A percentile compares a stretch with the other conserved stretches of the same genome.
Conservation (phyloP, 2,329 filamentous ascomycete genomes). For the Fusarium chlamydosporum region DNA sequence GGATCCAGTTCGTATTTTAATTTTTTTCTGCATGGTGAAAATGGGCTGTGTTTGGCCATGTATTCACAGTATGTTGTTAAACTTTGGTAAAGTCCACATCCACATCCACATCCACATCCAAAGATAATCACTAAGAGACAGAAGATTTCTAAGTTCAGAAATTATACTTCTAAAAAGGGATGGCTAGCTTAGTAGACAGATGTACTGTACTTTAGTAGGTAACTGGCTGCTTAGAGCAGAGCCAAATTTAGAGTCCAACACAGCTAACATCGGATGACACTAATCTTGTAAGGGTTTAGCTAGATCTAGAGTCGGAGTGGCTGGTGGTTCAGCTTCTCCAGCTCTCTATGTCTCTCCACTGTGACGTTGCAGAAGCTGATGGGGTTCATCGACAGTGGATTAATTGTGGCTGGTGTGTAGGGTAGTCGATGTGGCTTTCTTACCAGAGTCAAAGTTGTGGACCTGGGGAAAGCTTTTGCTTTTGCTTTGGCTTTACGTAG, state of each 20-base stretch:
- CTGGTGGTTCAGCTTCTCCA: slow-evolving; percentile 24
- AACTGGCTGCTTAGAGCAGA: slow-evolving; percentile 32
- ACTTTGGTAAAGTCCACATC: slow-evolving; percentile 25
- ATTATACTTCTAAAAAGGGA: slow-evolving; percentile 29
- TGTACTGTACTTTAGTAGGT: too few species aligned
- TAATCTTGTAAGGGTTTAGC: slow-evolving; percentile 17
- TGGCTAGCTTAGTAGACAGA: slow-evolving; percentile 22
- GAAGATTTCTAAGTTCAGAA: slow-evolving; percentile 12
- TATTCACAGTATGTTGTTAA: slow-evolving; percentile 38
- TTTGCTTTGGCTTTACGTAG: slow-evolving; percentile 1
- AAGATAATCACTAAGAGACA: slow-evolving; percentile 7
- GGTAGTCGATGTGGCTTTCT: slow-evolving; percentile 22
- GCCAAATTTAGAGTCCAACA: slow-evolving; percentile 46
- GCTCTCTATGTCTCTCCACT: slow-evolving; percentile 5
- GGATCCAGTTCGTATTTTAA: slow-evolving; percentile 5
- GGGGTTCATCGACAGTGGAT: background rate
- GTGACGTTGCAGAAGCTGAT: slow-evolving; percentile 30
- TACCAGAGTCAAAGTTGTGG: slow-evolving; percentile 7
- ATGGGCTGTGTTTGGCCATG: slow-evolving; percentile 6
- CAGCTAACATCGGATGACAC: slow-evolving; percentile 25
- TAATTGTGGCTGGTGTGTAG: slow-evolving; percentile 23
- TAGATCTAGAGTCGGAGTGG: slow-evolving; percentile 27
- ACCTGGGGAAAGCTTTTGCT: slow-evolving; percentile 33
- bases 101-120: slow-evolving; percentile 1
- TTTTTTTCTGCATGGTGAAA: background rate